Evolutionary conservation across 2,329 filamentous ascomycete species (phyloP).

Genomic region (Trichophyton benhamiae): DNA sequence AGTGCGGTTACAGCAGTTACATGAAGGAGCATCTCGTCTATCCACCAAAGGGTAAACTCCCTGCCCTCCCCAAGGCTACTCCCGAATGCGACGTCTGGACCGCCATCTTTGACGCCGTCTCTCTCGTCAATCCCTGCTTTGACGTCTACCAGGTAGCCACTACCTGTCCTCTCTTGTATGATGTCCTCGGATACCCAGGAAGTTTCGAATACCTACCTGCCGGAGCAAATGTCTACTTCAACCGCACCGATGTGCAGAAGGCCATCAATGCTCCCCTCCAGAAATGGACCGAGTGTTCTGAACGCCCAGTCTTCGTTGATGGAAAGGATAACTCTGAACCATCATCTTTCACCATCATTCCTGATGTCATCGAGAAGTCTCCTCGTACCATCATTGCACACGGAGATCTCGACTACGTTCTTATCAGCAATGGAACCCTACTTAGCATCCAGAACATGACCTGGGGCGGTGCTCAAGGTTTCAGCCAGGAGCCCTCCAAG

Average conservation of each 20-base stretch:
- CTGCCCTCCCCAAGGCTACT: slow-evolving; percentile 35
- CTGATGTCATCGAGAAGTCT: slow-evolving; percentile 59
- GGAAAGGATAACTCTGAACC: slow-evolving; percentile 35
- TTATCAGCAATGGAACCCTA: slow-evolving; percentile 57
- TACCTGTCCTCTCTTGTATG: slow-evolving; percentile 58
- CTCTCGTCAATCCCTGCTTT: slow-evolving; percentile 61
- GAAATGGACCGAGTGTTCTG: slow-evolving; percentile 47
- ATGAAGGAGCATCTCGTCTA: slow-evolving; percentile 47
- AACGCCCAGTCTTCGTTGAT: slow-evolving; percentile 35
- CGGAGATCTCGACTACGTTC: slow-evolving; percentile 56
- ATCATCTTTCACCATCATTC: slow-evolving; percentile 48
- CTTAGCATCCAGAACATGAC: slow-evolving; percentile 71
- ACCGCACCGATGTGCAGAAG: slow-evolving; percentile 55
- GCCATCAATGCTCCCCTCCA: slow-evolving; percentile 52
- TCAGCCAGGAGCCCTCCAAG: slow-evolving; percentile 47
- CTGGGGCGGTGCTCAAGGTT: slow-evolving; percentile 59
- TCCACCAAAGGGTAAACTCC: slow-evolving; percentile 53
- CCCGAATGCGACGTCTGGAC: slow-evolving; percentile 47
- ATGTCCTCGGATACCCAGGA: slow-evolving; percentile 58
- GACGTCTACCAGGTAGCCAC: slow-evolving; percentile 62
- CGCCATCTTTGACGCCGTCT: slow-evolving; percentile 43
- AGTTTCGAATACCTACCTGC: slow-evolving; percentile 50
- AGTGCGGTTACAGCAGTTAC: slow-evolving; percentile 37
- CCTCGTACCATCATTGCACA: slow-evolving; percentile 63
- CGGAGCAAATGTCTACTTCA: slow-evolving; percentile 55